A percentile compares a stretch with the other conserved stretches of the same genome.
Conservation (phyloP, 768 basidiomycete species). For the Tephrocybe sp. region DNA sequence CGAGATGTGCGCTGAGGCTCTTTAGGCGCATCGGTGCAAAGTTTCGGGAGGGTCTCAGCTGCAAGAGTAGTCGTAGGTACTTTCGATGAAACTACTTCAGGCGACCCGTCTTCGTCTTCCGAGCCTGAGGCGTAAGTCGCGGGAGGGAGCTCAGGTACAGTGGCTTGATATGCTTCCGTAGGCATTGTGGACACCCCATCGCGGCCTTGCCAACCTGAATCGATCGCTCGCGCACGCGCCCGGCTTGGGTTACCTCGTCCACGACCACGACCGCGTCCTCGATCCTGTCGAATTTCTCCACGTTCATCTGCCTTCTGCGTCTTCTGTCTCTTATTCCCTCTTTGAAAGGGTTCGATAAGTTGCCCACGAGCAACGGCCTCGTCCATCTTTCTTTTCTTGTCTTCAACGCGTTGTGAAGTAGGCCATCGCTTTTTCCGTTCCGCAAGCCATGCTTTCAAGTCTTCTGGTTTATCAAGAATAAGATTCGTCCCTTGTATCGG, state of each 20-base stretch:
- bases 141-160: background rate
- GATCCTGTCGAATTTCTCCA: conserved; percentile 9
- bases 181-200: background rate
- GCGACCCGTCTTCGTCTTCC: conserved; percentile 39
- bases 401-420: conserved; percentile 60
- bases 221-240: conserved; percentile 16
- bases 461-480: conserved; percentile 76
- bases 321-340: conserved; percentile 38
- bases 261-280: conserved; percentile 25
- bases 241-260: conserved; percentile 12
- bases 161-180: background rate
- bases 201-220: conserved; percentile 18
- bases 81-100: conserved; percentile 63
- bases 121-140: conserved; percentile 14
- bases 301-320: conserved; percentile 28
- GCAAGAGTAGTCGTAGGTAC: conserved; percentile 1
- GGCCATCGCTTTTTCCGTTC: conserved; percentile 90
- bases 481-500: conserved; percentile 80
- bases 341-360: conserved; percentile 41
- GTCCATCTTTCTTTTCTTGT: conserved; percentile 77
- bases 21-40: background rate
- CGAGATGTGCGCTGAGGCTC: background rate
- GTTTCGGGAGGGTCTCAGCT: background rate
- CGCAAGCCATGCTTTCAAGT: conserved; percentile 79
- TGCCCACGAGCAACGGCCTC: conserved; percentile 84